These are phyloP conservation scores for Microstegium vimineum DNA, from an alignment of 176 grass and related monocot species.

Conservation along the genomic window DNA sequence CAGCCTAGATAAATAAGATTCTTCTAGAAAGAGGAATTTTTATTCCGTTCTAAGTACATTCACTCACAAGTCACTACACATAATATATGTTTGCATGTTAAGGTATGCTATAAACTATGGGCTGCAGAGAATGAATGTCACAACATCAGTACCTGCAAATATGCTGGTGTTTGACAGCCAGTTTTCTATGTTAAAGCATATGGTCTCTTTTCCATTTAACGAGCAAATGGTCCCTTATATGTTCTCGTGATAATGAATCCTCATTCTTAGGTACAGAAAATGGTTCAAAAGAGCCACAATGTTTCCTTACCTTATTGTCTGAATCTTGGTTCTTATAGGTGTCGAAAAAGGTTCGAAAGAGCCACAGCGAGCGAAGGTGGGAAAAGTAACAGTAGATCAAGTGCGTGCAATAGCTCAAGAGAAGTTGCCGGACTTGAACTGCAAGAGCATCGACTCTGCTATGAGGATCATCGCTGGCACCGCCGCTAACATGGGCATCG, in stretches of 20 bases:
- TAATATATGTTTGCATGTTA: background rate
- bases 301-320: constrained; percentile 9
- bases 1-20: background rate
- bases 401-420: constrained; percentile 71
- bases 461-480: constrained; percentile 94
- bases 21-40: background rate
- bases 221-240: background rate
- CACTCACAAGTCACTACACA: background rate
- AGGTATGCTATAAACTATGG: background rate
- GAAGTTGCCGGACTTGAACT: constrained; percentile 91
- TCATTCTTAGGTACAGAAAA: background rate
- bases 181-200: background rate
- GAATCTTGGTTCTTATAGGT: constrained; percentile 50
- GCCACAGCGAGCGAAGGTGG: constrained; percentile 64
- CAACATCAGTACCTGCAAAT: background rate
- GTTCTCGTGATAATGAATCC: background rate
- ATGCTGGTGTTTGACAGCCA: background rate
- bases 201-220: background rate
- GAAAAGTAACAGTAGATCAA: constrained; percentile 77
- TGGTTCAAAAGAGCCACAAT: background rate
- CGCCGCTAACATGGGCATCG: constrained; percentile 94
- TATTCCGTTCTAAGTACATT: background rate
- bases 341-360: constrained; percentile 80
- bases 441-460: constrained; percentile 78
- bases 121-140: background rate